Base-by-base conservation (phyloP, 2,329 filamentous ascomycete genomes). In the Ophiostoma himal-ulmi region DNA sequence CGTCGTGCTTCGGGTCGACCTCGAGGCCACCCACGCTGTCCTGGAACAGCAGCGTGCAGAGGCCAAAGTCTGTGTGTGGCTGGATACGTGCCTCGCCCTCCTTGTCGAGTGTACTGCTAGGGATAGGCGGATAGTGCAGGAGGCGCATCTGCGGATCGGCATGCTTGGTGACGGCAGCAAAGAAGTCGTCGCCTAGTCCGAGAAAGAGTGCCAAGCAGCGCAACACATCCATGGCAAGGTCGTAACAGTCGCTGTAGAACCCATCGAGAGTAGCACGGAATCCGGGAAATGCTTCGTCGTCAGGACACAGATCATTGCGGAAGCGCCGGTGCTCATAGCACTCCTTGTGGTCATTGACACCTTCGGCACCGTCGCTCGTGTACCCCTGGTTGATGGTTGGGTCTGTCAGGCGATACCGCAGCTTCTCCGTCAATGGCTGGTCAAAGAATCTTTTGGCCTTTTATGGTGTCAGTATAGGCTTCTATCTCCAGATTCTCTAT, bases 251-350 rank as follows among this genome's bases (percentile, higher is more conserved):
- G 34, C 13, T 39, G 39, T 69, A 69, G 11, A 69, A 69, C 1
- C 3, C 57, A 57, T 69, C 68, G n/a, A 69, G 36, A 11, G 11
- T 14, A 10, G 36, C 39, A 10, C 41, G 26, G 26, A 69, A 69
- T 17, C 68, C 68, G 3, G 68, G 68, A 6, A 69, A 10, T 8
- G n/a, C 20, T 1, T 39, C 26, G 5, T 70, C 68, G 39, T 48
- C 41, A 14, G 68, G 68, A n/a, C 41, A 70, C 26, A 57, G 41
- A 3, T 64, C n/a, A 20, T 70, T 70, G 44, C 14, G n/a, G 60
- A 65, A 70, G 2, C 68, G 68, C 3, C 68, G 68, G 68, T 70
- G 68, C 44, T 70, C 68, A 62, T 70, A 70, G 68, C 68, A 70
- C 62, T 70, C 68, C 48, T 70, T 70, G 62, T 70, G 68, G 68